phyloP scores from a whole-genome alignment of 257 asterid genomes.

The Jasminum sambac region DNA sequence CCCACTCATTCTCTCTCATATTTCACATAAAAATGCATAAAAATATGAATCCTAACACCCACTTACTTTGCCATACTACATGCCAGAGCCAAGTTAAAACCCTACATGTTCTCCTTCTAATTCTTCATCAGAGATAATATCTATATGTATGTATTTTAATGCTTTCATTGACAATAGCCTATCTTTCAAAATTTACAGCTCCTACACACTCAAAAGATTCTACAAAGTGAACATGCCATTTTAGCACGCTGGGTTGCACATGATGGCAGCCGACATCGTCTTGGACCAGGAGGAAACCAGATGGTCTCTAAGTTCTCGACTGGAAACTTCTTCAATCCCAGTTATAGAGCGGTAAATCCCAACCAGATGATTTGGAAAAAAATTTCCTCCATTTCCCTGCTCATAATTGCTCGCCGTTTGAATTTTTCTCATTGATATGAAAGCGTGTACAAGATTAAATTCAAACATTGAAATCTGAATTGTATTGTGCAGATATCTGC shows the following conservation, averaged over 20 bases:
- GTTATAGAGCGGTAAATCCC: conserved; percentile 38
- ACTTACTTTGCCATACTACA: background rate
- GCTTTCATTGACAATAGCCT: background rate
- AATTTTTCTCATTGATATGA: background rate
- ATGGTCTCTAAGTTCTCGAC: conserved; percentile 37
- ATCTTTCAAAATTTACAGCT: background rate
- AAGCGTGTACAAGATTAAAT: conserved; percentile 5
- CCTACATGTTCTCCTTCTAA: background rate
- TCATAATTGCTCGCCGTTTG: conserved; percentile 13
- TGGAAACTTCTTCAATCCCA: conserved; percentile 25
- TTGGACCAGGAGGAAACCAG: conserved; percentile 32
- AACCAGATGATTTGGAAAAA: conserved; percentile 30
- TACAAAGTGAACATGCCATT: background rate
- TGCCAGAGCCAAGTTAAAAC: background rate
- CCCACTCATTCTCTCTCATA: too few species aligned
- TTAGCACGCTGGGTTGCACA: background rate
- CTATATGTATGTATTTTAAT: background rate
- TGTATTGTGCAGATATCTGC: conserved; percentile 46
- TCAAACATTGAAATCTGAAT: conserved; percentile 20
- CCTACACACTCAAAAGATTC: background rate
- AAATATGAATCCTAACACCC: too few species aligned
- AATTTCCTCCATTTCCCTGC: conserved; percentile 9
- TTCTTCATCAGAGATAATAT: background rate
- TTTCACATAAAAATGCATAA: too few species aligned
- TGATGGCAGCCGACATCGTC: conserved; percentile 28